Evolutionary conservation across 768 basidiomycete genomes (phyloP).

Genomic region (Tylopilus vinaceipallidus): DNA sequence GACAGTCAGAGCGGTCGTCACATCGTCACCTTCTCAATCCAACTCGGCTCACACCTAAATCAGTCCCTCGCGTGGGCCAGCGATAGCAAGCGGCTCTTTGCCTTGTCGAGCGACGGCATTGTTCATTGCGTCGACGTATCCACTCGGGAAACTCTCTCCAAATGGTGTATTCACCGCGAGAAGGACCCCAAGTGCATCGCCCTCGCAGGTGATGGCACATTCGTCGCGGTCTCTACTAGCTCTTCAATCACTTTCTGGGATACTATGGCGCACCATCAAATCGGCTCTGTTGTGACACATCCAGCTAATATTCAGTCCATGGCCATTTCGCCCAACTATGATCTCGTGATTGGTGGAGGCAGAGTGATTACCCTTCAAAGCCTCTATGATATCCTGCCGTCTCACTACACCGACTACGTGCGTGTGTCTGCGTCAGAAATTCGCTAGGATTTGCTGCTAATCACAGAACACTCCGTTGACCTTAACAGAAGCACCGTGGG

Average conservation of each 20-base stretch:
- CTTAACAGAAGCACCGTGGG: too few relatives aligned
- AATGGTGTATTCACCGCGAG: background rate
- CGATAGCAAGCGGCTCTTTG: background rate
- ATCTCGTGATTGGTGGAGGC: background rate
- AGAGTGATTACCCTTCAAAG: background rate
- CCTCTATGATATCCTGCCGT: background rate
- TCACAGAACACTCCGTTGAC: too few relatives aligned
- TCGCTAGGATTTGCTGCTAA: background rate
- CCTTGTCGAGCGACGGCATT: background rate
- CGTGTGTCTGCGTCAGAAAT: background rate
- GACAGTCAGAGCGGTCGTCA: background rate
- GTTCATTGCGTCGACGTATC: background rate
- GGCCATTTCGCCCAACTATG: background rate
- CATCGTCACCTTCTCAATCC: background rate
- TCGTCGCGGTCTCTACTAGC: background rate
- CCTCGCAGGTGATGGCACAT: background rate
- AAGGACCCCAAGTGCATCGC: background rate
- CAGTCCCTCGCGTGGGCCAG: background rate
- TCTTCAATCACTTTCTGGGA: background rate
- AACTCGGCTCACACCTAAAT: background rate
- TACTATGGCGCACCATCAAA: background rate
- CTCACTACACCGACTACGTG: background rate
- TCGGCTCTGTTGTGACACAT: background rate
- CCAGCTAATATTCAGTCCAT: background rate
- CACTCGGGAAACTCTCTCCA: background rate